A percentile compares a stretch with the other conserved stretches of the same genome.
Conservation (phyloP, 2,329 filamentous ascomycete genomes). For the Plenodomus biglobosus region DNA sequence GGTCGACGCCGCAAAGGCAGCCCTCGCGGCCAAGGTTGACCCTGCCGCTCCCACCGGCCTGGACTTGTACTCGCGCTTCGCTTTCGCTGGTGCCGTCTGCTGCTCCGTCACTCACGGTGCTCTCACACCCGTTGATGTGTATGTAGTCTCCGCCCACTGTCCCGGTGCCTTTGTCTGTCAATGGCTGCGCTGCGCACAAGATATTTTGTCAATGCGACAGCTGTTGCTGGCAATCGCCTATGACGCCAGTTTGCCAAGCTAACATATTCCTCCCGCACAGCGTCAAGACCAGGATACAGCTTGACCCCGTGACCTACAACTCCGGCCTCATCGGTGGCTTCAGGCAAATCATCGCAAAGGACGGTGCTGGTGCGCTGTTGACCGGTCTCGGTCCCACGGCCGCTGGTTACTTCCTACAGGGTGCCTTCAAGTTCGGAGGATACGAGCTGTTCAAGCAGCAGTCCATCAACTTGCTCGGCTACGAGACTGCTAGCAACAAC, state of each 20-base stretch:
- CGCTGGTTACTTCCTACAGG: constrained; percentile 92
- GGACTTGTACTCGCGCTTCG: constrained; percentile 90
- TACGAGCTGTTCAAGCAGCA: constrained; percentile 98
- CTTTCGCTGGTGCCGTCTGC: constrained; percentile 95
- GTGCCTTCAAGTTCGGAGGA: constrained; percentile 90
- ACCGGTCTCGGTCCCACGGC: constrained; percentile 84
- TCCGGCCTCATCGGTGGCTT: constrained; percentile 82
- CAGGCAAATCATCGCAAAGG: constrained; percentile 74
- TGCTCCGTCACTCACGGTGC: constrained; percentile 97
- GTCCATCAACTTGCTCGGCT: constrained; percentile 76
- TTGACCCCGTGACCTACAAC: constrained; percentile 89
- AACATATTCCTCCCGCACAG: constrained; percentile 50
- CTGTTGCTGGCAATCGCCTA: constrained; percentile 4
- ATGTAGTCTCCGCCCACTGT: constrained; percentile 54
- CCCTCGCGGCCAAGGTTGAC: constrained; percentile 46
- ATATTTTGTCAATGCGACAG: constrained; percentile 6
- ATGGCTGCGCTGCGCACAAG: constrained; percentile 25
- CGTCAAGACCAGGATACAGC: constrained; percentile 95
- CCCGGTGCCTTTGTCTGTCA: constrained; percentile 16
- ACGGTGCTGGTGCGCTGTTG: constrained; percentile 82
- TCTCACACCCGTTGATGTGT: constrained; percentile 99
- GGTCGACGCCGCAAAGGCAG: constrained; percentile 56
- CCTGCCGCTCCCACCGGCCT: constrained; percentile 63
- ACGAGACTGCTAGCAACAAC: constrained; percentile 69
- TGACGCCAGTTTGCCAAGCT: constrained; percentile 28